phyloP scores from a whole-genome alignment of 306 rosid genomes.

The Prunus mongolica region DNA sequence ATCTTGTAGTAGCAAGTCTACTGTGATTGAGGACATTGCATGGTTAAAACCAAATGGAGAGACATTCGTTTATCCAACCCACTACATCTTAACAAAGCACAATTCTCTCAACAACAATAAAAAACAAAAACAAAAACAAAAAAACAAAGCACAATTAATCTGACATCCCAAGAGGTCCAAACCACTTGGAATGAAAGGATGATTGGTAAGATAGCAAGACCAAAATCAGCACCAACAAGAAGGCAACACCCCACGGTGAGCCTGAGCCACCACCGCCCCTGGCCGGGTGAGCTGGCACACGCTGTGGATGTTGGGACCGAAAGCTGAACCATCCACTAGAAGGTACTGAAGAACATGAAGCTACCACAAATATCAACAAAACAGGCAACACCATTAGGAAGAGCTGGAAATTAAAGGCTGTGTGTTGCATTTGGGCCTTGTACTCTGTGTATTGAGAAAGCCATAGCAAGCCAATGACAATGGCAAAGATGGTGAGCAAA shows the following conservation, averaged over 20 bases:
- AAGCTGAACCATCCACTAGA: constrained; percentile 29
- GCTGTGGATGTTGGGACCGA: constrained; percentile 9
- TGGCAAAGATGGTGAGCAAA: constrained; percentile 53
- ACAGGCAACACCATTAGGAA: constrained; percentile 48
- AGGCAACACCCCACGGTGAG: constrained; percentile 50
- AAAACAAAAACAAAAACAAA: too few species aligned
- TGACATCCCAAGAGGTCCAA: constrained; percentile 42
- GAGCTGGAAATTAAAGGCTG: constrained; percentile 45
- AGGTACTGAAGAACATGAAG: constrained; percentile 44
- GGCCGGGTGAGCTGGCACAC: constrained; percentile 11
- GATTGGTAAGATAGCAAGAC: constrained; percentile 39
- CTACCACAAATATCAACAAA: constrained; percentile 39
- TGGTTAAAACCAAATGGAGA: background rate
- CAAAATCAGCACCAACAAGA: constrained; percentile 36
- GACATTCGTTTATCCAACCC: background rate
- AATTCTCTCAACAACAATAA: too few species aligned
- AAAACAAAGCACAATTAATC: background rate
- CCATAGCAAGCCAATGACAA: constrained; percentile 61
- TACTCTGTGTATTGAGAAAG: constrained; percentile 47
- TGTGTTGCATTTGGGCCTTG: constrained; percentile 35
- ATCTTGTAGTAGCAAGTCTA: too few species aligned
- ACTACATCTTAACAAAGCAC: background rate
- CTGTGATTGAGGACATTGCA: too few species aligned
- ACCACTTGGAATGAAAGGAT: constrained; percentile 49
- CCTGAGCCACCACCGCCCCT: background rate